These are phyloP conservation scores for Candolleomyces aberdarensis DNA, from an alignment of 768 basidiomycete genomes.

Conservation along the genomic window DNA sequence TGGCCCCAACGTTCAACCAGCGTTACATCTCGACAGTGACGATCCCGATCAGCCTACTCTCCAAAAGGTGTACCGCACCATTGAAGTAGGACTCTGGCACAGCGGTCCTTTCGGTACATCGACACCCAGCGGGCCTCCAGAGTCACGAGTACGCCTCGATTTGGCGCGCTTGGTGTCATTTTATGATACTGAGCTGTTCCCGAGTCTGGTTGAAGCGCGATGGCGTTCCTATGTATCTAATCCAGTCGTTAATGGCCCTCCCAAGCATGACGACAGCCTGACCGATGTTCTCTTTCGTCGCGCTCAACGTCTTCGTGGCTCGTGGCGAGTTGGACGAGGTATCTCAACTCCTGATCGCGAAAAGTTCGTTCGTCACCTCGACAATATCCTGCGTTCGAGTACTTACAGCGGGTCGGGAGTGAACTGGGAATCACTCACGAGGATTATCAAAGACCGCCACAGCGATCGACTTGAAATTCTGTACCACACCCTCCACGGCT, in stretches of 20 bases:
- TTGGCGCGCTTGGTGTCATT: constrained; percentile 39
- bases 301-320: neutral
- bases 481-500: constrained; percentile 30
- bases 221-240: too few species aligned
- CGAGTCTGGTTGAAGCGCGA: constrained; percentile 30
- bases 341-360: neutral
- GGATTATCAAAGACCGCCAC: constrained; percentile 38
- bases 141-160: constrained; percentile 40
- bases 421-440: constrained; percentile 40
- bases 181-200: constrained; percentile 37
- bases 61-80: constrained; percentile 12
- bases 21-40: neutral
- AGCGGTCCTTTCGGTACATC: constrained; percentile 15
- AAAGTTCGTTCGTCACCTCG: neutral
- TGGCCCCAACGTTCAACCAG: neutral
- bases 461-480: constrained; percentile 37
- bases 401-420: too few species aligned
- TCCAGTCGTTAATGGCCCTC: too few species aligned
- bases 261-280: neutral
- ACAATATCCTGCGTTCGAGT: neutral
- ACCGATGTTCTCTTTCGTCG: neutral
- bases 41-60: neutral
- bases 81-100: constrained; percentile 39
- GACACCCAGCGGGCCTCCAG: constrained; percentile 30
- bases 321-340: neutral